phyloP scores from a whole-genome alignment of 2,329 filamentous ascomycete genomes.

The Neopestalotiopsis sp. region DNA sequence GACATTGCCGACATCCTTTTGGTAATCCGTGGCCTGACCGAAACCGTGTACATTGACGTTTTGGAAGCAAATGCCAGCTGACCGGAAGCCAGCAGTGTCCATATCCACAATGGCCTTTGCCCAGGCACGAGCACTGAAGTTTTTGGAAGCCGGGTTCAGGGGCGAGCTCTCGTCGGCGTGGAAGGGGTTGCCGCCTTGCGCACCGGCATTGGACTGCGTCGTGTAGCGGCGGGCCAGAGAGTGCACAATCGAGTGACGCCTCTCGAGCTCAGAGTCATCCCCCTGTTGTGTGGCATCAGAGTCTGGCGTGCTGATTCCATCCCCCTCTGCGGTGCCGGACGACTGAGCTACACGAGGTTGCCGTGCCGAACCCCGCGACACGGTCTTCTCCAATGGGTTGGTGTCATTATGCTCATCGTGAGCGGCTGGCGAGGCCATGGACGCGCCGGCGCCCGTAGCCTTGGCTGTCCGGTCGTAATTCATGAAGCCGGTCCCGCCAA shows the following conservation, averaged over 20 bases:
- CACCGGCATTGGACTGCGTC: conserved; percentile 46
- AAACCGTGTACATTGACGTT: conserved; percentile 73
- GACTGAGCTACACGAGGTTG: conserved; percentile 41
- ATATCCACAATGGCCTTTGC: conserved; percentile 63
- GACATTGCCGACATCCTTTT: conserved; percentile 69
- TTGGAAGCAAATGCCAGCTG: conserved; percentile 69
- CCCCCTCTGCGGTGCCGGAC: conserved; percentile 42
- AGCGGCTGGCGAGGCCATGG: conserved; percentile 28
- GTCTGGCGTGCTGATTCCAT: conserved; percentile 34
- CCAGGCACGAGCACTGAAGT: conserved; percentile 64
- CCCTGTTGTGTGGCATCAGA: conserved; percentile 41
- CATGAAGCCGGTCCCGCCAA: conserved; percentile 46
- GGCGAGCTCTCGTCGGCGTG: conserved; percentile 52
- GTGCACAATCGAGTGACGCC: conserved; percentile 59
- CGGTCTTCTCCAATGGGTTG: conserved; percentile 16
- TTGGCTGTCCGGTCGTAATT: conserved; percentile 57
- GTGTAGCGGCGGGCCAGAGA: conserved; percentile 63
- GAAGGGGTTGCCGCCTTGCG: conserved; percentile 55
- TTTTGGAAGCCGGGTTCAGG: conserved; percentile 57
- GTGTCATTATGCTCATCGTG: conserved; percentile 35
- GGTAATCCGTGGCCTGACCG: conserved; percentile 72
- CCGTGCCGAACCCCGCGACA: conserved; percentile 4
- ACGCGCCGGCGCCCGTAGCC: conserved; percentile 43
- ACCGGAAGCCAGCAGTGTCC: conserved; percentile 62
- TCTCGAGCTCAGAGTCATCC: conserved; percentile 51